Evolutionary conservation across 2,329 filamentous ascomycete genomes (phyloP), one percentile per base, ranked within the genome.

Genomic region (Dryadomyces sulphureus): DNA sequence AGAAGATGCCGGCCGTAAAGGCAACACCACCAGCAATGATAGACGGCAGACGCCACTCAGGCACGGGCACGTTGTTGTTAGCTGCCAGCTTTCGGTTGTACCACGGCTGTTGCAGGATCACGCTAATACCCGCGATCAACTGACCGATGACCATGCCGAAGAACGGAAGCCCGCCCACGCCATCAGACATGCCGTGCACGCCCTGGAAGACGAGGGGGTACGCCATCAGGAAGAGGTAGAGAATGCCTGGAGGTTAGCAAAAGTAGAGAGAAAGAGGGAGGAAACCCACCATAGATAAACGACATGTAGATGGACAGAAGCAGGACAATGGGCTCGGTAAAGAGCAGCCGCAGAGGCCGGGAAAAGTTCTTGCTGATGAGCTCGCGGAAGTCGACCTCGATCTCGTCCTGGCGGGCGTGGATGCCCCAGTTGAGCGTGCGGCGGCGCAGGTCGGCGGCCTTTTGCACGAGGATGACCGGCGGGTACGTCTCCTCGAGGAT

Each of bases 221-320:
- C 1, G 86, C 84, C 0, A 85, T 89, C 45, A 94, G 69, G 66
- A 92, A 92, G 22, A 90, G 78, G 57, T 92, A 94, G 1, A 94
- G 74, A 1, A 92, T 68, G 16, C 70, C n/a, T n/a, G n/a, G n/a
- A n/a, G n/a, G n/a, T n/a, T n/a, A n/a, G n/a, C n/a, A n/a, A n/a
- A n/a, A n/a, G n/a, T n/a, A n/a, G n/a, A n/a, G n/a, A n/a, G n/a
- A n/a, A n/a, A n/a, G n/a, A n/a, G n/a, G n/a, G n/a, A n/a, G n/a
- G n/a, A n/a, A n/a, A n/a, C n/a, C n/a, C n/a, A n/a, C n/a, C 82
- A 56, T 89, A 88, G 60, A 84, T 78, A 62, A 86, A 86, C 38
- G 79, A 73, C 67, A 81, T 81, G 62, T 86, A 86, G 46, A 85
- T 65, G 34, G 79, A 81, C 20, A 86, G 63, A 9, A 79, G 63